Percentiles rank a stretch among this genome's conserved stretches.
phyloP scores from a whole-genome alignment of 2,329 filamentous ascomycete species.

The Pestalotiopsis sp. region DNA sequence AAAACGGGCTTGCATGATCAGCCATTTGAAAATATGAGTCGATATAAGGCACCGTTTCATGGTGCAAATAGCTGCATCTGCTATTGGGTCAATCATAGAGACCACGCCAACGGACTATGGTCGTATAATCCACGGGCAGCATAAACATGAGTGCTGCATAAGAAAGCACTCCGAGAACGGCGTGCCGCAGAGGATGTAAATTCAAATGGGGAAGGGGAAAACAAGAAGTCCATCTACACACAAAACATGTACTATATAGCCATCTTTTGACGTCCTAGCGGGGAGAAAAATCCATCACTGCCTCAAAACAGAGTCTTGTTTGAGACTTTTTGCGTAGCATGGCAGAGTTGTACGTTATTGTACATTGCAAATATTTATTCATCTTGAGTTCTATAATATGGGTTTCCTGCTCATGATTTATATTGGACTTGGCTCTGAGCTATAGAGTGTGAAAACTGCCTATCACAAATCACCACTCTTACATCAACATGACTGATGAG shows the following conservation, averaged over 20 bases:
- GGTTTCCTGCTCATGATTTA: not conserved
- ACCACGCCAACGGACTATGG: too few species aligned
- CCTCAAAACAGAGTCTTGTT: not conserved
- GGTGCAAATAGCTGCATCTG: too few species aligned
- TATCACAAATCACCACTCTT: too few species aligned
- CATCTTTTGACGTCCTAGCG: not conserved
- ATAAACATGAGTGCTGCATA: not conserved
- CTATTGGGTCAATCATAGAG: too few species aligned
- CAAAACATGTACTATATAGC: not conserved
- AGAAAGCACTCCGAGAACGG: not conserved
- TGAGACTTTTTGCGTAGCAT: not conserved
- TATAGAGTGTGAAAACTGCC: too few species aligned
- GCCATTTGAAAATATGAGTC: not conserved
- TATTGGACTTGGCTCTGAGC: too few species aligned
- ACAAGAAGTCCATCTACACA: not conserved
- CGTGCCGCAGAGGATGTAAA: not conserved
- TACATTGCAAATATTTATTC: not conserved
- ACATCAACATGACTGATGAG: too few species aligned
- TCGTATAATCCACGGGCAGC: not conserved
- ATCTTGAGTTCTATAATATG: not conserved
- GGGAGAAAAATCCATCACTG: not conserved
- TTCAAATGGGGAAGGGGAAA: not conserved
- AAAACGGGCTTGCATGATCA: not conserved
- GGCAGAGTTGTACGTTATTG: not conserved
- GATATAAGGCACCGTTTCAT: too few species aligned